Evolutionary conservation across 1,284 basidiomycete species (phyloP), one percentile per base, ranked within the genome.

Genomic region (Puccinia hordei): DNA sequence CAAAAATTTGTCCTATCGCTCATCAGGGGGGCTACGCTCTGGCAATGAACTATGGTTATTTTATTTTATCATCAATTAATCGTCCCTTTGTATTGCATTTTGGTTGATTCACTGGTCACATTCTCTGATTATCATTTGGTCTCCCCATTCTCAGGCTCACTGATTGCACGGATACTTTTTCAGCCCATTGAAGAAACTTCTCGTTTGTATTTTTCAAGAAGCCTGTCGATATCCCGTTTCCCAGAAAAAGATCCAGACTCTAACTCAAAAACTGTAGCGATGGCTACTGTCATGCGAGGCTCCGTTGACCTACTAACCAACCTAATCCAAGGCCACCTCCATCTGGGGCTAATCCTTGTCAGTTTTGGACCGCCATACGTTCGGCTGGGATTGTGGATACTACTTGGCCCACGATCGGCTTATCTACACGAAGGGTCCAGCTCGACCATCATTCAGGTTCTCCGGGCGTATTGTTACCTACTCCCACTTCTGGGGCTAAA

Each of bases 21-120:
- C 92, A 95, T 85, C 94, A 97, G 86, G 95, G 93, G 13, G 95
- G 93, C 2, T 98, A 97, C 85, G 95, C 95, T 0, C 88, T 98
- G 13, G 95, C 95, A 15, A 91, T 92, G 63, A 97, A 97, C 86
- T 98, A 98, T 84, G 95, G 94, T 93, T 44, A 74, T 66, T 22
- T 55, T 9, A 46, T 17, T 27, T 44, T 46, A 49, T 53, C 41
- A 10, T 80, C 46, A 49, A 49, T 49, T 15, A 49, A 15, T 22
- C 59, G 41, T 27, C 65, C 24, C 3, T 2, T 57, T 73, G 24
- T n/a, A 22, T 19, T 12, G 8, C 27, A 27, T 27, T 30, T 69
- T 30, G 22, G 35, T 53, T 35, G 10, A 27, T 63, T 59, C 30
- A n/a, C 5, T 57, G 57, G 24, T 49, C 30, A 22, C 12, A 22